These are phyloP conservation scores for Ceratobasidium sp. DNA, from an alignment of 1,284 basidiomycete genomes.

Conservation along the genomic window DNA sequence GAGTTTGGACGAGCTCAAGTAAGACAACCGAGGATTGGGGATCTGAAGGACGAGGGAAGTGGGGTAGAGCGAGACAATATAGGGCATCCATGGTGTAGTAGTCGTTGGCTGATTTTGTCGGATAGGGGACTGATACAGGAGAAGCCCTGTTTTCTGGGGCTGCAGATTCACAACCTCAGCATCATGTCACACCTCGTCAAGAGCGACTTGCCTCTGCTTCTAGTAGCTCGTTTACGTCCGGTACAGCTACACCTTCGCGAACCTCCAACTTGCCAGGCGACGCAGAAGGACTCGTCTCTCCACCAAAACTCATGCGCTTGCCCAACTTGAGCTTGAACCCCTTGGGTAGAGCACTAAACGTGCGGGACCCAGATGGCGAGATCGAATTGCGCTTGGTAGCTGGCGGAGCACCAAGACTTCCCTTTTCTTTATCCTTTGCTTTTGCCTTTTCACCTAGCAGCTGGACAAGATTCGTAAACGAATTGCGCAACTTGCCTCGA, in stretches of 20 bases:
- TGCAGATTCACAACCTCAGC: not conserved
- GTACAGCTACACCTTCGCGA: too few species aligned
- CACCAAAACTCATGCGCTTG: slow-evolving; percentile 10
- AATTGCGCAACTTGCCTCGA: slow-evolving; percentile 29
- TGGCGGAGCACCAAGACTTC: not conserved
- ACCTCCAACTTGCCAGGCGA: not conserved
- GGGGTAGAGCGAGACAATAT: slow-evolving; percentile 25
- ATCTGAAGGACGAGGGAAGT: slow-evolving; percentile 24
- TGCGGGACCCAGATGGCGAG: slow-evolving; percentile 4
- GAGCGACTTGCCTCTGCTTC: not conserved
- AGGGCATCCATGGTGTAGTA: slow-evolving; percentile 26
- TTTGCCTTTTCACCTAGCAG: slow-evolving; percentile 33
- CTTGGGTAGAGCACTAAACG: not conserved
- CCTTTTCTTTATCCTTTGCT: not conserved
- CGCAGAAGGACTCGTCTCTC: not conserved
- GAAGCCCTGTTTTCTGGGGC: slow-evolving; percentile 10
- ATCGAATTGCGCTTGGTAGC: slow-evolving; percentile 12
- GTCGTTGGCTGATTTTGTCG: slow-evolving; percentile 15
- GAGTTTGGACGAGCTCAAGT: slow-evolving; percentile 8
- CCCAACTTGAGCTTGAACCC: slow-evolving; percentile 29
- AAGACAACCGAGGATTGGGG: slow-evolving; percentile 32
- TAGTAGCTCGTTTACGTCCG: slow-evolving; percentile 5
- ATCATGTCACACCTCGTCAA: not conserved
- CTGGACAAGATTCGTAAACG: slow-evolving; percentile 38
- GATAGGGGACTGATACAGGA: slow-evolving; percentile 36